phyloP scores from a whole-genome alignment of 768 basidiomycete genomes.

The Ramaria rubella region DNA sequence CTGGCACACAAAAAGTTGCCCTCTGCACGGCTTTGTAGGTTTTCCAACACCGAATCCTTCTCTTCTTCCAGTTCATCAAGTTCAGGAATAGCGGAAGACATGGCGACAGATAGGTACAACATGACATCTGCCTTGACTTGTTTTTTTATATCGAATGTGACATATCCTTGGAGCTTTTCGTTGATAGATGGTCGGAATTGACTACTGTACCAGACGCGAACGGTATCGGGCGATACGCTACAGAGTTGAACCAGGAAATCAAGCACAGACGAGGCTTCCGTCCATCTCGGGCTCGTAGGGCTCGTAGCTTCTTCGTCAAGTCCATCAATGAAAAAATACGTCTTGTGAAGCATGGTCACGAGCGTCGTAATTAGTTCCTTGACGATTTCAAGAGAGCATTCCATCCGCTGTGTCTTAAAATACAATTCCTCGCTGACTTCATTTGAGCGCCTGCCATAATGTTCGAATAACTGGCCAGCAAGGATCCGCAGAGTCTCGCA shows the following conservation, averaged over 20 bases:
- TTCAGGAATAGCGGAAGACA: background rate
- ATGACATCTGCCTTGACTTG: conserved; percentile 15
- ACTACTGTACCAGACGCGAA: conserved; percentile 24
- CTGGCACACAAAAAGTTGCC: conserved; percentile 27
- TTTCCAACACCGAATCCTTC: conserved; percentile 2
- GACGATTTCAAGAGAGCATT: conserved; percentile 8
- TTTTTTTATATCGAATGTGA: conserved; percentile 13
- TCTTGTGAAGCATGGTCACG: conserved; percentile 7
- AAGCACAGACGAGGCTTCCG: conserved; percentile 14
- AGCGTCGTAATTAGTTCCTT: conserved; percentile 17
- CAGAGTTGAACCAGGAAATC: conserved; percentile 15
- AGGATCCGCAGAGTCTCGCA: background rate
- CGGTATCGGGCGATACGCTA: conserved; percentile 10
- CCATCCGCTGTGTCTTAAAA: background rate
- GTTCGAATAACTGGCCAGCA: conserved; percentile 1
- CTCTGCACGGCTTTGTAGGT: conserved; percentile 17
- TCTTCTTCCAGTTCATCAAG: conserved; percentile 8
- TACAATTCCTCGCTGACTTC: background rate
- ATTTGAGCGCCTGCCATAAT: background rate
- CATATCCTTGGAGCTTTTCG: conserved; percentile 10
- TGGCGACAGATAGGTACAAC: conserved; percentile 5
- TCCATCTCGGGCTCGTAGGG: conserved; percentile 12
- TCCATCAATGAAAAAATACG: conserved; percentile 24
- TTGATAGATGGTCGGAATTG: conserved; percentile 16
- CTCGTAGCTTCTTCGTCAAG: conserved; percentile 23